Conservation (phyloP, 1,284 basidiomycete species). For the Microstroma glucosiphilum region DNA sequence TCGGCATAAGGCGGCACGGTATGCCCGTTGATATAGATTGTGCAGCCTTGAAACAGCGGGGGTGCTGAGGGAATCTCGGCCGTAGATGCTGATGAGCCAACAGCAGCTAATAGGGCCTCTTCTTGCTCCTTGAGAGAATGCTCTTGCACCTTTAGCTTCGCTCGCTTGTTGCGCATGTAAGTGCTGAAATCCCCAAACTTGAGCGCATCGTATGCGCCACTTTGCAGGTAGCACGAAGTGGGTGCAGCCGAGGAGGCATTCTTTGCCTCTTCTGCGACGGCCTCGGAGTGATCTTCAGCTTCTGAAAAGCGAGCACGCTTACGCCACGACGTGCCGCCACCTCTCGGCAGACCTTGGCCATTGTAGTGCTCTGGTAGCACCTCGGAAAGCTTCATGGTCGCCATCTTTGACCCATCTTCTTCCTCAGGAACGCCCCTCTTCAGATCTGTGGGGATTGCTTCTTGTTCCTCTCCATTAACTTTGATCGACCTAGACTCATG, state of each 20-base stretch:
- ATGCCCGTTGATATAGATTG: constrained; percentile 71
- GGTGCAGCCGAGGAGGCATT: background rate
- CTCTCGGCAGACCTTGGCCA: background rate
- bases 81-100: constrained; percentile 15
- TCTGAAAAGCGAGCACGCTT: background rate
- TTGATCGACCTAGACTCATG: background rate
- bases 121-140: constrained; percentile 27
- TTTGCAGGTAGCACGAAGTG: background rate
- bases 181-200: constrained; percentile 76
- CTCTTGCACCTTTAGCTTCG: constrained; percentile 57
- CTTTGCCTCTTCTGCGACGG: background rate
- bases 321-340: background rate
- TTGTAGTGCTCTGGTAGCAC: background rate
- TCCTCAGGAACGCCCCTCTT: background rate
- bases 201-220: constrained; percentile 63
- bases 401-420: background rate
- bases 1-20: constrained; percentile 82
- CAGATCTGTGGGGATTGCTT: background rate
- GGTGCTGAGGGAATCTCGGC: constrained; percentile 10
- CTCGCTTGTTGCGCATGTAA: constrained; percentile 82
- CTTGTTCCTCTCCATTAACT: background rate
- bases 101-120: background rate
- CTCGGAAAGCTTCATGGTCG: background rate
- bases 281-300: background rate
- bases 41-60: constrained; percentile 34